Evolutionary conservation across 2,329 filamentous ascomycete species (phyloP).

Genomic region (Verticillium isaacii): DNA sequence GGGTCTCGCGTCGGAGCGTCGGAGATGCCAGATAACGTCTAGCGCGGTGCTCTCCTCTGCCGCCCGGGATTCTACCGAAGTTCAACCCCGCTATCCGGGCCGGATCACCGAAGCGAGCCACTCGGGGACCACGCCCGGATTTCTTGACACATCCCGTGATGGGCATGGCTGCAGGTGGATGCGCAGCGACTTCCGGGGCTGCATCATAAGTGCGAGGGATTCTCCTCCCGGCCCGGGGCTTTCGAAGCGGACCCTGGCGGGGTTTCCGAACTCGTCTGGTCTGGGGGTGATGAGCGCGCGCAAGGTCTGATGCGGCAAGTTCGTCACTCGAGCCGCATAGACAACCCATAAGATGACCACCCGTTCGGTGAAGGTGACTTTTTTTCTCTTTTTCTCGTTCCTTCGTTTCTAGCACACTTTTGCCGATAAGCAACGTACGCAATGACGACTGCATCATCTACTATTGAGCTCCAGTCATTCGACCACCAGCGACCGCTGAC

Average conservation of each 20-base stretch:
- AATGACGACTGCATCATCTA: constrained; percentile 4
- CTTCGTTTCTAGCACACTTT: not conserved
- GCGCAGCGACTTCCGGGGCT: not conserved
- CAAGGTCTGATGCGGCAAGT: not conserved
- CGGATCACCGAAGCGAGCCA: not conserved
- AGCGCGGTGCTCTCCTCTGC: not conserved
- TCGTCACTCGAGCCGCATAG: not conserved
- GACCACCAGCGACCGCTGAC: not conserved
- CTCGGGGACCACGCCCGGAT: not conserved
- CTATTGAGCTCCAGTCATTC: constrained; percentile 4
- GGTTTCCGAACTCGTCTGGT: not conserved
- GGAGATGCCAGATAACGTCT: not conserved
- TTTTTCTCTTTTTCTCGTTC: not conserved
- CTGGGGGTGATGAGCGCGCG: not conserved
- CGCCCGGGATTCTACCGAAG: not conserved
- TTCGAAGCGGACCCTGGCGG: not conserved
- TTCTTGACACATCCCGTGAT: not conserved
- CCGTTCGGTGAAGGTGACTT: not conserved
- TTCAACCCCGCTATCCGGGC: not conserved
- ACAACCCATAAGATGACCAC: not conserved
- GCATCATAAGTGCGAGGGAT: not conserved
- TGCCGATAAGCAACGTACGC: not conserved
- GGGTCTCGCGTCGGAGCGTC: not conserved
- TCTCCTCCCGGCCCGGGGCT: not conserved
- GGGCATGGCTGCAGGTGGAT: not conserved